Percentiles rank a stretch among this genome's conserved stretches.
These are phyloP conservation scores for Cercis canadensis DNA, from an alignment of 306 rosid species.

Conservation along the genomic window DNA sequence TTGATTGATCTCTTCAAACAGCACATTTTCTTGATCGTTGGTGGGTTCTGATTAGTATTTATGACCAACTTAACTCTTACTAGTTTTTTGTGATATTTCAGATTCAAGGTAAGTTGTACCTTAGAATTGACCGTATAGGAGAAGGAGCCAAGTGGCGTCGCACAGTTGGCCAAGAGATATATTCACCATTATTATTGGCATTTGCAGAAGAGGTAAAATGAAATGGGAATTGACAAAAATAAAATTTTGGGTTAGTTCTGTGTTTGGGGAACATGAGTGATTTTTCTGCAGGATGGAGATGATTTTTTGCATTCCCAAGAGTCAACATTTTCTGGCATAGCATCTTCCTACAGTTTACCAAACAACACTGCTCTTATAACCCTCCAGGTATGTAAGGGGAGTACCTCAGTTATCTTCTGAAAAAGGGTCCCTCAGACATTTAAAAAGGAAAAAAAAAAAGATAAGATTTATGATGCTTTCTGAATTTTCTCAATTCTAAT, in stretches of 20 bases:
- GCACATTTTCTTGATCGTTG: constrained; percentile 18
- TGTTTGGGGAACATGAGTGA: not conserved
- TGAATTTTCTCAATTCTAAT: not conserved
- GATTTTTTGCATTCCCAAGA: constrained; percentile 45
- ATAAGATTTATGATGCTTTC: constrained; percentile 23
- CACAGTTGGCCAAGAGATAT: constrained; percentile 88
- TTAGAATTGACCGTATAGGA: constrained; percentile 74
- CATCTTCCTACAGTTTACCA: constrained; percentile 72
- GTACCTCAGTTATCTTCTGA: not conserved
- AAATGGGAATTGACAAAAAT: not conserved
- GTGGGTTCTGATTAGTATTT: constrained; percentile 6
- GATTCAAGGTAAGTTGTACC: constrained; percentile 83
- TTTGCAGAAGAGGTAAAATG: constrained; percentile 78
- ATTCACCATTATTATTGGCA: constrained; percentile 87
- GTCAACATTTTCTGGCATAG: constrained; percentile 60
- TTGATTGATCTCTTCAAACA: constrained; percentile 11
- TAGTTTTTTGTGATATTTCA: constrained; percentile 42
- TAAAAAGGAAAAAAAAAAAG: constrained; percentile 18
- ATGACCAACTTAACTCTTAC: constrained; percentile 28
- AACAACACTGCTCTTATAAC: constrained; percentile 74
- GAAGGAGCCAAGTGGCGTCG: constrained; percentile 97
- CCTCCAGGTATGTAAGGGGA: constrained; percentile 59
- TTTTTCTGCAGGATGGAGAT: constrained; percentile 66
- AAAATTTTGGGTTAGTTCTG: not conserved
- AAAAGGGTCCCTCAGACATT: not conserved